Base-by-base conservation (phyloP, 192 early-diverging fungal species). In the Linnemannia schmuckeri region DNA sequence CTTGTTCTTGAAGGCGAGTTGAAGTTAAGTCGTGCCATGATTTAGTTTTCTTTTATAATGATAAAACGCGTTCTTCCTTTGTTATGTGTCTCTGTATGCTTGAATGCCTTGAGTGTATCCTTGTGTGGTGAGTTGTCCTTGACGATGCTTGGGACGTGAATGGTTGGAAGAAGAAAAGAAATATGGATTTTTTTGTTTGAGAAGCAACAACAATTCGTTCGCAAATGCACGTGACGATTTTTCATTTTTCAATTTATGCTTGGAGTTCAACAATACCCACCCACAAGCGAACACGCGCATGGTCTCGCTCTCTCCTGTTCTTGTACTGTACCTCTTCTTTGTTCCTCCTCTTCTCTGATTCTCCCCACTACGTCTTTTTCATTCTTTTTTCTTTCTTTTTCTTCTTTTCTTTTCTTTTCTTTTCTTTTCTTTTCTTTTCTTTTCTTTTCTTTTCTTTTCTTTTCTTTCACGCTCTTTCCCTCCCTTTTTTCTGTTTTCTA, bases 21-120 rank as follows among this genome's bases (percentile, higher is more conserved):
- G 46, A 44, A 73, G 72, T 73, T 73, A 27, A 49, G 72, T 41
- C 72, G 24, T 41, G 44, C 72, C 72, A 73, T 73, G 42, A 27
- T 18, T 0, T 42, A 27, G 20, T 15, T 37, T 27, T 71, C 18
- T 12, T 42, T 20, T 9, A 52, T 52, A n/a, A 61, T 61, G 13
- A 24, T 33, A 66, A 4, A 33, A 12, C 61, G 61, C 61, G 61
- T 66, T 15, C 55, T 8, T 35, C 12, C 27, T 30, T 30, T 66
- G 61, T 66, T 35, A 12, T 10, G 61, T 15, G 61, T 33, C 18
- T 4, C 0, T 52, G 20, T 22, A 18, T 20, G 49, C 49, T 18
- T 52, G 15, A 22, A 18, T 22, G 49, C 5, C 37, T 37, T 37
- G 37, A 37, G 3, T 17, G 49, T 52, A 18, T 52, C 49, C 20